Evolutionary conservation across 1,284 basidiomycete genomes (phyloP).

Genomic region (Chondrostereum purpureum): DNA sequence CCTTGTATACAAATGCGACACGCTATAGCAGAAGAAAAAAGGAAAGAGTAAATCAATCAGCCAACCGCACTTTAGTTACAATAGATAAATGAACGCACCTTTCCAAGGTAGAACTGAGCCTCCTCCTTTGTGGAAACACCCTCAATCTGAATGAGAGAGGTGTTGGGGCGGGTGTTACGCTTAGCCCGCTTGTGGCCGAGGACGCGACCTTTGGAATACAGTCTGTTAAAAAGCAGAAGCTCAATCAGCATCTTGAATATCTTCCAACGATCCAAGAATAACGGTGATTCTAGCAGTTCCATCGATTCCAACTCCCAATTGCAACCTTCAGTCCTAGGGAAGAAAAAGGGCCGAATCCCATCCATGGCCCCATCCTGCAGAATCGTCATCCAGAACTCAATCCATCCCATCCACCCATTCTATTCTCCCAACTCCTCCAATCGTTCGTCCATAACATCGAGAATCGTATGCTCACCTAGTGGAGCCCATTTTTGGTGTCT

Average conservation of each 20-base stretch:
- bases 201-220: slow-evolving; percentile 96
- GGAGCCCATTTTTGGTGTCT: slow-evolving; percentile 61
- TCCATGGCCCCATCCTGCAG: background rate
- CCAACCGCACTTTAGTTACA: slow-evolving; percentile 6
- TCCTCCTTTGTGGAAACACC: slow-evolving; percentile 93
- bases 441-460: slow-evolving; percentile 13
- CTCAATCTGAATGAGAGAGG: slow-evolving; percentile 95
- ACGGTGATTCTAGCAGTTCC: slow-evolving; percentile 3
- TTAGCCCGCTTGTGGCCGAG: slow-evolving; percentile 98
- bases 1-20: slow-evolving; percentile 96
- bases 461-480: slow-evolving; percentile 53
- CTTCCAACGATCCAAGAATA: background rate
- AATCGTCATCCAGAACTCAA: slow-evolving; percentile 30
- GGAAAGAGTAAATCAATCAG: too few relatives aligned
- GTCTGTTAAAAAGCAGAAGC: slow-evolving; percentile 41
- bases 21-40: slow-evolving; percentile 61
- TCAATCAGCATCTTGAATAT: slow-evolving; percentile 10
- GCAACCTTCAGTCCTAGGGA: too few relatives aligned
- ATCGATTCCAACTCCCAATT: slow-evolving; percentile 11
- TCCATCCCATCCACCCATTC: slow-evolving; percentile 30
- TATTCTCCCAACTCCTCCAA: slow-evolving; percentile 14
- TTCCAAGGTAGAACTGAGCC: slow-evolving; percentile 97
- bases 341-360: too few relatives aligned
- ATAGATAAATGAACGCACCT: slow-evolving; percentile 51
- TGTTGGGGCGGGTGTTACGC: slow-evolving; percentile 93